Conservation (phyloP, 2,329 filamentous ascomycete genomes). For the Phyllosticta citriasiana region DNA sequence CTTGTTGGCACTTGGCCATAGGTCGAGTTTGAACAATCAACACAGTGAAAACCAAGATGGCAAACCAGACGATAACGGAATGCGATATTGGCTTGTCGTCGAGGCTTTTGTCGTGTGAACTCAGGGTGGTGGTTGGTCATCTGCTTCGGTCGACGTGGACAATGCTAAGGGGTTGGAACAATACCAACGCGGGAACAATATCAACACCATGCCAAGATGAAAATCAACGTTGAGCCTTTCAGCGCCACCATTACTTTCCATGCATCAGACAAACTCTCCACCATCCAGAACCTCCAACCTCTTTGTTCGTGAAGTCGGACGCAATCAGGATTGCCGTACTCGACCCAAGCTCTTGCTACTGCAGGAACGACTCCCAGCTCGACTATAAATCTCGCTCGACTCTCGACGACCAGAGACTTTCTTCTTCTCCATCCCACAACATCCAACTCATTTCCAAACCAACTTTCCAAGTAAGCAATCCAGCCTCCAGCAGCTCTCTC, state of each 20-base stretch:
- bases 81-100: too few species aligned
- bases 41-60: too few species aligned
- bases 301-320: neutral
- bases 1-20: too few species aligned
- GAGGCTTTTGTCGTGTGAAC: neutral
- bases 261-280: neutral
- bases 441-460: neutral
- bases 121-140: neutral
- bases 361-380: neutral
- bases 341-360: neutral
- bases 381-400: neutral
- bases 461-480: neutral
- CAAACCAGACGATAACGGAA: too few species aligned
- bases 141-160: neutral
- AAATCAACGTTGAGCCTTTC: neutral
- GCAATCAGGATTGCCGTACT: neutral
- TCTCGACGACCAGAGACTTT: neutral
- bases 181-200: slow-evolving; percentile 2
- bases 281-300: neutral
- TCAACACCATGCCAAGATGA: slow-evolving; percentile 1
- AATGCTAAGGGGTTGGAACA: slow-evolving; percentile 1
- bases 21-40: too few species aligned
- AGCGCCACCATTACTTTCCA: neutral
- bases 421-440: neutral
- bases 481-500: neutral